A percentile compares a stretch with the other conserved stretches of the same genome.
phyloP scores from a whole-genome alignment of 179 eudicot species.

The Carnegiea gigantea region DNA sequence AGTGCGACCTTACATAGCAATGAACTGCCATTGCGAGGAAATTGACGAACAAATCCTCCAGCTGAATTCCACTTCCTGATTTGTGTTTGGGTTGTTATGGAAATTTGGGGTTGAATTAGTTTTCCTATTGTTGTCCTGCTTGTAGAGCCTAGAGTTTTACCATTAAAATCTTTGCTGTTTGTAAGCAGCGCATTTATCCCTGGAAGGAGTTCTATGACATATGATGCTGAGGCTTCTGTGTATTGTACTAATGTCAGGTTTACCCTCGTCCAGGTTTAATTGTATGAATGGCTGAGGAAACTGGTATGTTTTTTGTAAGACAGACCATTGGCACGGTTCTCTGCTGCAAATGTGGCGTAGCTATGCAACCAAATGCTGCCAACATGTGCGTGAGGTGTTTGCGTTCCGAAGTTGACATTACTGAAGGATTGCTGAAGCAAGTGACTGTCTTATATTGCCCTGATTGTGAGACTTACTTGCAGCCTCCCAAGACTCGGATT shows the following conservation, averaged over 20 bases:
- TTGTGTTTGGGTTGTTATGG: too few relatives aligned
- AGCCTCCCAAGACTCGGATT: conserved; percentile 66
- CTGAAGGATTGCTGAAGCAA: conserved; percentile 62
- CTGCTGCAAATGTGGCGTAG: conserved; percentile 69
- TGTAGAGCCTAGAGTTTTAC: too few relatives aligned
- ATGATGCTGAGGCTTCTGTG: background rate
- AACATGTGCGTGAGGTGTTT: conserved; percentile 72
- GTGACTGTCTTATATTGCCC: conserved; percentile 50
- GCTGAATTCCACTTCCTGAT: too few relatives aligned
- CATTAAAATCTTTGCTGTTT: too few relatives aligned
- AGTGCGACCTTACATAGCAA: too few relatives aligned
- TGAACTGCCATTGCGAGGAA: too few relatives aligned
- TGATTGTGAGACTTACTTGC: conserved; percentile 55
- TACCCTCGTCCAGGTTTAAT: background rate
- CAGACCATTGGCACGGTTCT: conserved; percentile 60
- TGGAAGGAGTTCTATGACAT: background rate
- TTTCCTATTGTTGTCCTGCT: too few relatives aligned
- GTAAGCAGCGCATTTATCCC: too few relatives aligned
- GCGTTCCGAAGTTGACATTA: conserved; percentile 61
- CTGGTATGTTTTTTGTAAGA: conserved; percentile 49
- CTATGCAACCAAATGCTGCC: conserved; percentile 66
- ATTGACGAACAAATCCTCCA: too few relatives aligned
- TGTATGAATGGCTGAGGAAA: conserved; percentile 41
- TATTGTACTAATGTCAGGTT: background rate
- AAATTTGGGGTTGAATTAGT: too few relatives aligned